A percentile compares a stretch with the other conserved stretches of the same genome.
Conservation (phyloP, 176 grass and related monocot species). For the Dendrocalamus sinicus region DNA sequence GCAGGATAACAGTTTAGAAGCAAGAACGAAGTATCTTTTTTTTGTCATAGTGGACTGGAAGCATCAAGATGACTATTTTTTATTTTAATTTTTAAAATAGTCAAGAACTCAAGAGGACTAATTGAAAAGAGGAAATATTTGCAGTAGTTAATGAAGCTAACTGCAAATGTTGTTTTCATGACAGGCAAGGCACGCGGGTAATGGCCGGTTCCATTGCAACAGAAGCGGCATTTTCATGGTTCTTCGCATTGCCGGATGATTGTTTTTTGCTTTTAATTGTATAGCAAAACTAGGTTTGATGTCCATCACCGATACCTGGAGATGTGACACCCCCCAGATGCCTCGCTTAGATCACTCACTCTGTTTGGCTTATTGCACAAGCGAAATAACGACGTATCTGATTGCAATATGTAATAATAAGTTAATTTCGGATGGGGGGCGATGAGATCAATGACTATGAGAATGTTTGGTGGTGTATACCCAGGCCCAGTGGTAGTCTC, state of each 20-base stretch:
- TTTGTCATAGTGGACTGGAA: background rate
- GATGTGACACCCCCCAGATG: slow-evolving; percentile 22
- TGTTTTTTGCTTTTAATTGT: slow-evolving; percentile 47
- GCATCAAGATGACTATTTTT: background rate
- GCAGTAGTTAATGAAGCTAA: slow-evolving; percentile 19
- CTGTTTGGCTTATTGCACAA: slow-evolving; percentile 3
- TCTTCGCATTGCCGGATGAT: slow-evolving; percentile 32
- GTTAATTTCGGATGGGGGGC: slow-evolving; percentile 6
- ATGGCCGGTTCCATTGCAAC: background rate
- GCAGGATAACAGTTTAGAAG: background rate
- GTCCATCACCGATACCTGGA: slow-evolving; percentile 22
- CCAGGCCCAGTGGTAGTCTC: background rate
- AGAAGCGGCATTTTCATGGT: background rate
- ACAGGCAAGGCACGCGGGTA: slow-evolving; percentile 60
- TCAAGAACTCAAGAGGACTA: background rate
- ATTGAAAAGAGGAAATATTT: background rate
- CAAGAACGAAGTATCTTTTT: background rate
- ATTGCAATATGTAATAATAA: slow-evolving; percentile 38
- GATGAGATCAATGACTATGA: background rate
- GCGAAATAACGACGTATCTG: slow-evolving; percentile 18
- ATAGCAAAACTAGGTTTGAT: slow-evolving; percentile 33
- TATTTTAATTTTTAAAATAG: background rate
- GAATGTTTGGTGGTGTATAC: background rate
- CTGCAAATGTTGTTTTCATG: slow-evolving; percentile 14
- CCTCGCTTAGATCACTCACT: slow-evolving; percentile 19